Conservation (phyloP, 805 yeast species). For the Candida vartiovaarae region DNA sequence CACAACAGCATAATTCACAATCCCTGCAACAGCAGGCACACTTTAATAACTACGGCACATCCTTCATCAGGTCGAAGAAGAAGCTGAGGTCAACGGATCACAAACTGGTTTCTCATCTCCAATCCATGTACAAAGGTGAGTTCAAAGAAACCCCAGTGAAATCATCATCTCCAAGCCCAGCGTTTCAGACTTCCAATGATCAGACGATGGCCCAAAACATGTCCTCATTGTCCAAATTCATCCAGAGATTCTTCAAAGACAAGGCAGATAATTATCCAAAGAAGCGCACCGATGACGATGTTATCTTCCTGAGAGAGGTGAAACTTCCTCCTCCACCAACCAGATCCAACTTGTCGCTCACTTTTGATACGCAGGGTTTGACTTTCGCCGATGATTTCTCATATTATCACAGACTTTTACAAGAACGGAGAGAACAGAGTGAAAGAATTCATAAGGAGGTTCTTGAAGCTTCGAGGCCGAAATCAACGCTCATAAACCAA, state of each 20-base stretch:
- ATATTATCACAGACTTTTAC: constrained; percentile 37
- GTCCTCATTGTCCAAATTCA: constrained; percentile 3
- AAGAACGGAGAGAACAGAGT: constrained; percentile 33
- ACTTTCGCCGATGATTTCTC: constrained; percentile 31
- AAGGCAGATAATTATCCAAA: not conserved
- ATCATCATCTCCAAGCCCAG: constrained; percentile 20
- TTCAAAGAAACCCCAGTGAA: constrained; percentile 27
- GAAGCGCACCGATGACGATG: constrained; percentile 8
- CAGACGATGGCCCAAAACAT: constrained; percentile 5
- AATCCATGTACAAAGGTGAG: constrained; percentile 28
- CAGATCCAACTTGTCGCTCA: constrained; percentile 11
- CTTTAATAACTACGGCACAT: constrained; percentile 31
- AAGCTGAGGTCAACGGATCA: constrained; percentile 10
- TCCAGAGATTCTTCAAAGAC: constrained; percentile 3
- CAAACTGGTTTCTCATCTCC: constrained; percentile 23
- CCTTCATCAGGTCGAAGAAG: constrained; percentile 21
- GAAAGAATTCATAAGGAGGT: constrained; percentile 30
- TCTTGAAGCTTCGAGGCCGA: constrained; percentile 21
- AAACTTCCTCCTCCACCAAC: constrained; percentile 14
- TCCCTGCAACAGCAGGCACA: not conserved
- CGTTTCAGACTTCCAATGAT: not conserved
- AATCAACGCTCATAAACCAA: constrained; percentile 21
- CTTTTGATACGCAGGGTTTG: constrained; percentile 23
- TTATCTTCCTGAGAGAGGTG: constrained; percentile 16
- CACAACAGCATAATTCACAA: not conserved